These are phyloP conservation scores for Penicillium thymicola DNA, from an alignment of 2,329 filamentous ascomycete species.

Conservation along the genomic window DNA sequence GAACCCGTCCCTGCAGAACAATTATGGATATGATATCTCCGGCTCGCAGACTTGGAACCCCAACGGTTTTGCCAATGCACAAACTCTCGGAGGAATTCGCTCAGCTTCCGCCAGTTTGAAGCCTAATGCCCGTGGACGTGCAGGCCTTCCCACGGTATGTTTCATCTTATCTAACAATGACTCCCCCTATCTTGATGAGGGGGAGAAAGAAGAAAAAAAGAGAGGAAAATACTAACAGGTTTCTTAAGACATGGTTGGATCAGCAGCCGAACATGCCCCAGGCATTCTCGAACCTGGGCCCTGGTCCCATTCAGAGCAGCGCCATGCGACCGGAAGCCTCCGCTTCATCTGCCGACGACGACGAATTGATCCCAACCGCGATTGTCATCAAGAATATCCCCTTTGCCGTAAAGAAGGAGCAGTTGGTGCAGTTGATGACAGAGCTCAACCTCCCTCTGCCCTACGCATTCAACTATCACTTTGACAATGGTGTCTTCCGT, in stretches of 20 bases:
- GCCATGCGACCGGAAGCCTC: constrained; percentile 43
- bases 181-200: background rate
- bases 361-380: constrained; percentile 94
- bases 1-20: constrained; percentile 56
- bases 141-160: constrained; percentile 71
- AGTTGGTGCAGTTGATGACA: constrained; percentile 88
- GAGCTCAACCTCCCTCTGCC: constrained; percentile 89
- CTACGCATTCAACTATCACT: constrained; percentile 99
- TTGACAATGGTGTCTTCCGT: constrained; percentile 95
- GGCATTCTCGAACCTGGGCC: constrained; percentile 46
- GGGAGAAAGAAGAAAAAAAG: background rate
- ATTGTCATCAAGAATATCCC: constrained; percentile 99
- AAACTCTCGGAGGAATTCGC: constrained; percentile 61
- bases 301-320: constrained; percentile 40
- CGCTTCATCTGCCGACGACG: constrained; percentile 48
- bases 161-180: background rate
- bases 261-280: constrained; percentile 50
- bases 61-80: constrained; percentile 65
- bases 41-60: constrained; percentile 78
- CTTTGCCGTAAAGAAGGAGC: constrained; percentile 96
- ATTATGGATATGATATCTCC: constrained; percentile 67
- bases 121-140: constrained; percentile 53
- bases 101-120: constrained; percentile 57
- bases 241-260: constrained; percentile 61
- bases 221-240: background rate